phyloP scores from a whole-genome alignment of 176 grass and related monocot species.

The Chloris gayana region DNA sequence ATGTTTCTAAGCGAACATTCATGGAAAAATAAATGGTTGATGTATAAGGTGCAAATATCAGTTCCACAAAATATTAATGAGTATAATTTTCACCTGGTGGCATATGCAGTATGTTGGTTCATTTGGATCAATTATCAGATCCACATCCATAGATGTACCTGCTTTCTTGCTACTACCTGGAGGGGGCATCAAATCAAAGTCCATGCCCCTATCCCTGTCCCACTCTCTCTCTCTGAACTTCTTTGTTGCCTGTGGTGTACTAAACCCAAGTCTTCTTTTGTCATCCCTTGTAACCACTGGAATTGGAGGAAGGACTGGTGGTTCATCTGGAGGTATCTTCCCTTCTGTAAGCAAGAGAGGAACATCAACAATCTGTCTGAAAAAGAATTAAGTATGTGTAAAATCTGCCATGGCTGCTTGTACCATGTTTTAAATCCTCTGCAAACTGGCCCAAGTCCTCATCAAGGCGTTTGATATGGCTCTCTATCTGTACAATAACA shows the following conservation, averaged over 20 bases:
- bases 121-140: constrained; percentile 90
- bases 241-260: constrained; percentile 78
- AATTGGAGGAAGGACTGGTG: constrained; percentile 69
- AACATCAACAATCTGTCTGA: constrained; percentile 11
- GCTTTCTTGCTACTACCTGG: constrained; percentile 89
- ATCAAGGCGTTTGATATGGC: constrained; percentile 92
- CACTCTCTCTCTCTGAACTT: constrained; percentile 84
- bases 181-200: constrained; percentile 96
- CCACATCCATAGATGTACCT: constrained; percentile 62
- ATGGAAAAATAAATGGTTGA: constrained; percentile 1
- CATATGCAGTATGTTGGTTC: constrained; percentile 98
- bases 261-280: constrained; percentile 68
- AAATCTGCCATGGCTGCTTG: constrained; percentile 13
- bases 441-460: constrained; percentile 94
- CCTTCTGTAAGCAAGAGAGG: constrained; percentile 70
- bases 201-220: constrained; percentile 86
- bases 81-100: constrained; percentile 68
- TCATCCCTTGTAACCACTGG: constrained; percentile 69
- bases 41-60: constrained; percentile 17
- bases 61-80: constrained; percentile 1
- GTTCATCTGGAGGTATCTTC: constrained; percentile 84
- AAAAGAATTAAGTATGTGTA: constrained; percentile 9
- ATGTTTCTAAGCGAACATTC: constrained; percentile 16
- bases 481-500: constrained; percentile 79
- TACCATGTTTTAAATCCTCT: constrained; percentile 97